Percentiles rank a stretch among this genome's conserved stretches.
Evolutionary conservation across 2,329 filamentous ascomycete species (phyloP).

Genomic region (Xylariomycetidae sp.): DNA sequence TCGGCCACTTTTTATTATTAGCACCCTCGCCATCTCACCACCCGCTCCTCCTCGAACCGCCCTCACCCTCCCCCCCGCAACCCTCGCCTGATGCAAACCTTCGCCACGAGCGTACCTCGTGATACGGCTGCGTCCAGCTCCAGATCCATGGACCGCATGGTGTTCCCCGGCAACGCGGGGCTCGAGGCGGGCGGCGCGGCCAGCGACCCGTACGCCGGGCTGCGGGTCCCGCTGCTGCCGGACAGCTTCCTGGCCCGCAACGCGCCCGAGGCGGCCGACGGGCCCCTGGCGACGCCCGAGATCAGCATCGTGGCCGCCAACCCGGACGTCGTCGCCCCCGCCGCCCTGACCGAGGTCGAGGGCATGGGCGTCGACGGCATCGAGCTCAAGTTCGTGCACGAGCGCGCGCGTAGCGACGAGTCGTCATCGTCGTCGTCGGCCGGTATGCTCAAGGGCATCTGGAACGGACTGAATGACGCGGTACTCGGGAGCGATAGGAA

Average conservation of each 20-base stretch:
- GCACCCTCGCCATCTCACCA: slow-evolving; percentile 27
- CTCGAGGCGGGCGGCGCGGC: slow-evolving; percentile 21
- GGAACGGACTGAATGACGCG: slow-evolving; percentile 54
- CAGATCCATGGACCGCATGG: slow-evolving; percentile 45
- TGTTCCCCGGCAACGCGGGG: slow-evolving; percentile 45
- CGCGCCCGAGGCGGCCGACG: slow-evolving; percentile 37
- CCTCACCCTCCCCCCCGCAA: slow-evolving; percentile 35
- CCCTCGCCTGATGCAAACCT: slow-evolving; percentile 60
- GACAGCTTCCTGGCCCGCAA: slow-evolving; percentile 50
- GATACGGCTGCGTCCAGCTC: slow-evolving; percentile 26
- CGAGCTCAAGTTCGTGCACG: slow-evolving; percentile 49
- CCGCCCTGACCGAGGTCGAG: slow-evolving; percentile 54
- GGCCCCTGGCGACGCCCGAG: slow-evolving; percentile 36
- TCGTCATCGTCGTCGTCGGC: too few relatives aligned
- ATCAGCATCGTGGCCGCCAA: slow-evolving; percentile 54
- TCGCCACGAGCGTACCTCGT: slow-evolving; percentile 45
- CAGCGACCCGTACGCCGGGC: slow-evolving; percentile 30
- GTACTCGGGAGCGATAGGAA: slow-evolving; percentile 26
- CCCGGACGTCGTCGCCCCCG: slow-evolving; percentile 47
- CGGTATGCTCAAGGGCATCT: slow-evolving; percentile 51
- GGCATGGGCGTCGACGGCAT: slow-evolving; percentile 53
- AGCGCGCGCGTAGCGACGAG: too few relatives aligned
- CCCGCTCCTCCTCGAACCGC: slow-evolving; percentile 30
- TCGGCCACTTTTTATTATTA: too few relatives aligned
- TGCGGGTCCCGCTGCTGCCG: slow-evolving; percentile 56